These are phyloP conservation scores for Rhynchosporium agropyri DNA, from an alignment of 2,329 filamentous ascomycete species.

Conservation along the genomic window DNA sequence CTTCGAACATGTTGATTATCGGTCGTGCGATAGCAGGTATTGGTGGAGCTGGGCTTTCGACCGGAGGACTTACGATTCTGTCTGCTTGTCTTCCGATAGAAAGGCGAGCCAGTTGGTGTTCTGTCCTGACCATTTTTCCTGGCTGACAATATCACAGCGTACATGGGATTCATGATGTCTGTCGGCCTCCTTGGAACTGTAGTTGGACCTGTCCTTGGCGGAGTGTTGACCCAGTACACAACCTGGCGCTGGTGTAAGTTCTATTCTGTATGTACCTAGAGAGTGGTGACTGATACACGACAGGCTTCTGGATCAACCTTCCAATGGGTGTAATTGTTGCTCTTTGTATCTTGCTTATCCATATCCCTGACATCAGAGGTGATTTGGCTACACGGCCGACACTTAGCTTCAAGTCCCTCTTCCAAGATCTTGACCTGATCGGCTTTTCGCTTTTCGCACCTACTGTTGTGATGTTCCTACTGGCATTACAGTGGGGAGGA, in stretches of 20 bases:
- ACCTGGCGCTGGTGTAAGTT: constrained; percentile 41
- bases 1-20: constrained; percentile 55
- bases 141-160: constrained; percentile 25
- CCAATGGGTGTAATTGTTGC: constrained; percentile 45
- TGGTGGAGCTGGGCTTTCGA: constrained; percentile 54
- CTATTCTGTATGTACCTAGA: not conserved
- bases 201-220: constrained; percentile 42
- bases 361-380: constrained; percentile 37
- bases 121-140: not conserved
- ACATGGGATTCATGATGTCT: constrained; percentile 33
- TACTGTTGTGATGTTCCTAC: constrained; percentile 41
- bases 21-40: constrained; percentile 57
- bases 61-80: constrained; percentile 56
- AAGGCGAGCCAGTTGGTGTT: constrained; percentile 26
- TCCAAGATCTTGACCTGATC: constrained; percentile 39
- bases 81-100: constrained; percentile 42
- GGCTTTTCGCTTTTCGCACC: constrained; percentile 44
- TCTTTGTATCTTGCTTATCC: constrained; percentile 44
- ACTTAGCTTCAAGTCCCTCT: not conserved
- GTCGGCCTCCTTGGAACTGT: constrained; percentile 34
- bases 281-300: not conserved
- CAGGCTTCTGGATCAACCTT: constrained; percentile 48
- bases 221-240: constrained; percentile 43
- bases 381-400: constrained; percentile 14
- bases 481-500: constrained; percentile 45